Evolutionary conservation across 441 rosid genomes (phyloP), one percentile per base, ranked within the genome.

Genomic region (Pelargonium fulgidum): DNA sequence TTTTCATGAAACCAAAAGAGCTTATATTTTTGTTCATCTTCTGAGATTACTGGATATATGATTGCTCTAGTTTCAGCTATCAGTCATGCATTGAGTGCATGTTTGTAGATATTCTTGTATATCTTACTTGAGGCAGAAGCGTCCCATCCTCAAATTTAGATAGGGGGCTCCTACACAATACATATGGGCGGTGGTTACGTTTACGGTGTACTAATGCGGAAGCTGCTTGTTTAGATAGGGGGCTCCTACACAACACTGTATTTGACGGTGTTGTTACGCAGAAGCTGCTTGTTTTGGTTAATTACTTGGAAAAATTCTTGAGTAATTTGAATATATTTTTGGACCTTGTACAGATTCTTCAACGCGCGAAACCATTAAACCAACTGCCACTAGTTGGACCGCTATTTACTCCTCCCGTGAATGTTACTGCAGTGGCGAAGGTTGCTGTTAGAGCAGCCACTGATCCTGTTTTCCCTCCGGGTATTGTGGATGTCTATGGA

Each of bases 381-480:
- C 90, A 85, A 68, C 70, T 87, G 50, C 90, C 90, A 0, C 61
- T 87, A 1, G 79, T 87, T 1, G 89, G 93, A 13, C 87, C 90
- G 54, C 78, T 83, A 29, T 82, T 87, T 77, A 83, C 83, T 47
- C 86, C 93, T 73, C 93, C 93, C 0, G 87, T 83, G 36, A 83
- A 75, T 11, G 93, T 81, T 47, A 81, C 79, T 56, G 76, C 87
- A 0, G 81, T 84, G 4, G 82, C 89, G 19, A 88, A 83, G 75
- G 90, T 86, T 45, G 90, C 89, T 0, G 76, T 88, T 59, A 84
- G 90, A 77, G 90, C 87, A 0, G 89, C 93, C 3, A 82, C 85
- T 0, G 90, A 86, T 79, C 87, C 84, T 5, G 88, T 86, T 22
- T 86, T 84, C 62, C 87, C 90, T 70, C 91, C 89, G 0, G 93